A percentile compares a stretch with the other conserved stretches of the same genome.
Conservation (phyloP, 768 basidiomycete species). For the Scleroderma bovista region DNA sequence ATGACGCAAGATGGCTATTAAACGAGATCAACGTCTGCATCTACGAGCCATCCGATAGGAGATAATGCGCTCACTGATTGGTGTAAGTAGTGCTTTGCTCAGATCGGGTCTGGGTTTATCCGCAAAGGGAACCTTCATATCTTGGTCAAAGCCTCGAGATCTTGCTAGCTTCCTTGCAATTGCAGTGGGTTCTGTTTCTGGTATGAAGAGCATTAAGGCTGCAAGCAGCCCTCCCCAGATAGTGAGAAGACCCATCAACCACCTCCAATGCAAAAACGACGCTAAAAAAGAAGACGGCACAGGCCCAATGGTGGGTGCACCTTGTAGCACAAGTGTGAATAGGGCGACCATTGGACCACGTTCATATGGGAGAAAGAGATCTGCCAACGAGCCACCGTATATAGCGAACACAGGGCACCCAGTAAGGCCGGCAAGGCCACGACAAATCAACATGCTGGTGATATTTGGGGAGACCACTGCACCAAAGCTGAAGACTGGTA, state of each 20-base stretch:
- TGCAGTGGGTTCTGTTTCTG: conserved; percentile 15
- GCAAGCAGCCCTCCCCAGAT: conserved; percentile 14
- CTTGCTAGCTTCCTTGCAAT: conserved; percentile 12
- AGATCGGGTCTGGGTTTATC: neutral
- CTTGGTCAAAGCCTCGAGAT: neutral
- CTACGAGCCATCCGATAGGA: neutral
- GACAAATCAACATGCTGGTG: conserved; percentile 12
- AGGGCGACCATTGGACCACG: conserved; percentile 17
- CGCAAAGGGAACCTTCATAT: neutral
- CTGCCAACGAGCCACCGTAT: conserved; percentile 20
- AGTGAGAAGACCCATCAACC: conserved; percentile 17
- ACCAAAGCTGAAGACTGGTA: conserved; percentile 15
- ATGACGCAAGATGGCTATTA: neutral
- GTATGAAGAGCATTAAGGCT: conserved; percentile 6
- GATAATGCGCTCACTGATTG: conserved; percentile 9
- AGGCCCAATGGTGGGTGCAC: conserved; percentile 19
- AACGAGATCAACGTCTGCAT: neutral
- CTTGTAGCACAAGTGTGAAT: conserved; percentile 20
- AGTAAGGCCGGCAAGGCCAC: conserved; percentile 12
- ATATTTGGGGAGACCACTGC: conserved; percentile 16
- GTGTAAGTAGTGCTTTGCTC: conserved; percentile 11
- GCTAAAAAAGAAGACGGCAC: conserved; percentile 14
- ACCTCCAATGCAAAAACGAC: conserved; percentile 15
- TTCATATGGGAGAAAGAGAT: conserved; percentile 19
- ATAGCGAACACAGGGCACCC: conserved; percentile 16